Conservation (phyloP, 2,329 filamentous ascomycete genomes). For the Ophiostoma tasmaniense region DNA sequence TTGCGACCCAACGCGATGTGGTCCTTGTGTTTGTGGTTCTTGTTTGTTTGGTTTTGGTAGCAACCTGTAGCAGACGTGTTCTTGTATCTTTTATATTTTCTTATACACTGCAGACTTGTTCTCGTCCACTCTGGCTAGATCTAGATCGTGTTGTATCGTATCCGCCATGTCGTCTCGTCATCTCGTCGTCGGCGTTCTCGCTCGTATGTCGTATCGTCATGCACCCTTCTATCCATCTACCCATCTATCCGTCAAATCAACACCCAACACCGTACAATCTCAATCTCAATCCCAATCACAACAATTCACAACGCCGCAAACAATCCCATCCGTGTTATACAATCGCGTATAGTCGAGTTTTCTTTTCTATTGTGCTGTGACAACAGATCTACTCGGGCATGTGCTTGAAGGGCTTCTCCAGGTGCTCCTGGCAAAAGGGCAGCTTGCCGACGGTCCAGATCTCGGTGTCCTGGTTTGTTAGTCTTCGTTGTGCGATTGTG, state of each 20-base stretch:
- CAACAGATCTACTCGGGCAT: slow-evolving; percentile 48
- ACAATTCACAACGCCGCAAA: not conserved
- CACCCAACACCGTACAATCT: not conserved
- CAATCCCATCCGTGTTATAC: not conserved
- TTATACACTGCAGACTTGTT: not conserved
- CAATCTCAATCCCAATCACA: slow-evolving; percentile 1
- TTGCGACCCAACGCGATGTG: not conserved
- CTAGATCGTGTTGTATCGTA: not conserved
- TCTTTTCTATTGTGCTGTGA: too few relatives aligned
- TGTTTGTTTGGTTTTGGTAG: not conserved
- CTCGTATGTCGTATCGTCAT: not conserved
- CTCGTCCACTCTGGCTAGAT: not conserved
- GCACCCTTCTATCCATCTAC: not conserved
- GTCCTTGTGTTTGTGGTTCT: not conserved
- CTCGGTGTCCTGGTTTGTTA: slow-evolving; percentile 43
- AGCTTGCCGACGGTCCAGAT: slow-evolving; percentile 63
- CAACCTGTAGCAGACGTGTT: not conserved
- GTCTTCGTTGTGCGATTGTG: not conserved
- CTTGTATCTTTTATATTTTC: not conserved
- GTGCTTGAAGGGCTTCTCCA: slow-evolving; percentile 53
- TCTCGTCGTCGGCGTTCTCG: not conserved
- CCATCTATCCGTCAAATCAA: not conserved
- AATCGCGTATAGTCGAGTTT: not conserved
- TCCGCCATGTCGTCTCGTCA: not conserved
- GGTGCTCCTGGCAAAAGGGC: slow-evolving; percentile 59